A percentile compares a stretch with the other conserved stretches of the same genome.
Conservation (phyloP, 192 early-diverging fungal genomes). For the Coemansia sp. region DNA sequence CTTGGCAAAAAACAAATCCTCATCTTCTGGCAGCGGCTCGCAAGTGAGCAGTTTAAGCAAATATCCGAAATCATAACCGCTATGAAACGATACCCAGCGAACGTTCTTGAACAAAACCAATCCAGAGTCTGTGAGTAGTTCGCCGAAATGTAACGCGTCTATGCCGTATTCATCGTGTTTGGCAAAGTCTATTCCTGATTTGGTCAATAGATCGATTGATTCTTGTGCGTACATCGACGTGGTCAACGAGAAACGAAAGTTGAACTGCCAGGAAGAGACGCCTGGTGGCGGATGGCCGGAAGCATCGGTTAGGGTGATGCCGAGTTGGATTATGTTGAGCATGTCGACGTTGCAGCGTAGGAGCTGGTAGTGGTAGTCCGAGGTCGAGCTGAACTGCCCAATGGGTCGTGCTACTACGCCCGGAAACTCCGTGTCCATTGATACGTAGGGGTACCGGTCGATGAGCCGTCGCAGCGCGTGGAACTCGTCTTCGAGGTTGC, state of each 20-base stretch:
- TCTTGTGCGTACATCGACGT: slow-evolving; percentile 99
- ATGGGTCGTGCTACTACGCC: slow-evolving; percentile 99
- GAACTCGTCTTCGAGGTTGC: slow-evolving; percentile 96
- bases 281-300: slow-evolving; percentile 81
- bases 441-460: slow-evolving; percentile 88
- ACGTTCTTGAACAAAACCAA: slow-evolving; percentile 92
- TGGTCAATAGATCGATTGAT: slow-evolving; percentile 94
- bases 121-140: slow-evolving; percentile 94
- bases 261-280: slow-evolving; percentile 94
- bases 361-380: slow-evolving; percentile 98
- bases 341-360: slow-evolving; percentile 97
- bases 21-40: slow-evolving; percentile 85
- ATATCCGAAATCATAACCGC: slow-evolving; percentile 99
- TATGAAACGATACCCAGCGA: slow-evolving; percentile 98
- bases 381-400: slow-evolving; percentile 90
- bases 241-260: slow-evolving; percentile 95
- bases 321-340: slow-evolving; percentile 96
- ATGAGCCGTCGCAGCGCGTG: slow-evolving; percentile 79
- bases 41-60: slow-evolving; percentile 94
- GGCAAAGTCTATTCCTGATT: slow-evolving; percentile 98
- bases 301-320: slow-evolving; percentile 90
- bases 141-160: slow-evolving; percentile 93
- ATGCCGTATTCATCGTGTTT: slow-evolving; percentile 96
- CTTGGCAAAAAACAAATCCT: slow-evolving; percentile 91
- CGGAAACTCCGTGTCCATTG: slow-evolving; percentile 99